Percentiles rank a stretch among this genome's conserved stretches.
These are phyloP conservation scores for Fomitopsis pinicola DNA, from an alignment of 1,284 basidiomycete species.

Conservation along the genomic window DNA sequence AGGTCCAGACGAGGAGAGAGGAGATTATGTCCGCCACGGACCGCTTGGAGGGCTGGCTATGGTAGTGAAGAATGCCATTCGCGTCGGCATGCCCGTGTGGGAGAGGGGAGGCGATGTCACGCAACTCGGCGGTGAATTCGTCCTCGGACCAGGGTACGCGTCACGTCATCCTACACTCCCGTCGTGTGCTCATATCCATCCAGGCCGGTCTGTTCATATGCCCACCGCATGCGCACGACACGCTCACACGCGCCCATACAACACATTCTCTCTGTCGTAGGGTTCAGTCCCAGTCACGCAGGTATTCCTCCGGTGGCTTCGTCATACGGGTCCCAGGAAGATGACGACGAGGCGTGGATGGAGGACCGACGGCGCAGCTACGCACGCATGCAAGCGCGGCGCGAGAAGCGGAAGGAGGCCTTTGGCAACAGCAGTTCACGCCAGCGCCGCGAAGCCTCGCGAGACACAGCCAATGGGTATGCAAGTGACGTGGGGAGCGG, in stretches of 20 bases:
- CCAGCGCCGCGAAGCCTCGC: conserved; percentile 4
- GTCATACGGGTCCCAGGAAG: conserved; percentile 9
- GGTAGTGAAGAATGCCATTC: conserved; percentile 64
- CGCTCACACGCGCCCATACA: conserved; percentile 67
- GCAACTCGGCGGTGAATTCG: conserved; percentile 87
- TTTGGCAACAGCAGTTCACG: background rate
- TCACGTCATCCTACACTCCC: conserved; percentile 9
- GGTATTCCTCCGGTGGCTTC: conserved; percentile 8
- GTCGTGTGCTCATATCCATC: conserved; percentile 7
- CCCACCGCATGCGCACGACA: conserved; percentile 71
- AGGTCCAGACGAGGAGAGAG: conserved; percentile 44
- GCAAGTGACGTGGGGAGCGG: conserved; percentile 15
- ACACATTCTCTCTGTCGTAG: conserved; percentile 61
- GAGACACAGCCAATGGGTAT: conserved; percentile 12
- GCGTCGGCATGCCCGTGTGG: conserved; percentile 73
- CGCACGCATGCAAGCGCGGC: conserved; percentile 20
- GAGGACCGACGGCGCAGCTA: conserved; percentile 19
- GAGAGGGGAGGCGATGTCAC: conserved; percentile 72
- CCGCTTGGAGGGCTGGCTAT: conserved; percentile 61
- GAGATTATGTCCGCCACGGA: conserved; percentile 64
- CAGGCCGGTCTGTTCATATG: conserved; percentile 56
- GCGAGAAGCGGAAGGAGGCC: conserved; percentile 18
- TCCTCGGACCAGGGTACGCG: conserved; percentile 72
- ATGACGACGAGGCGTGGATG: conserved; percentile 26
- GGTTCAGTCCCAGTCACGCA: conserved; percentile 25